A percentile compares a stretch with the other conserved stretches of the same genome.
Evolutionary conservation across 2,329 filamentous ascomycete genomes (phyloP).

Genomic region (Pseudovirgaria hyperparasitica): DNA sequence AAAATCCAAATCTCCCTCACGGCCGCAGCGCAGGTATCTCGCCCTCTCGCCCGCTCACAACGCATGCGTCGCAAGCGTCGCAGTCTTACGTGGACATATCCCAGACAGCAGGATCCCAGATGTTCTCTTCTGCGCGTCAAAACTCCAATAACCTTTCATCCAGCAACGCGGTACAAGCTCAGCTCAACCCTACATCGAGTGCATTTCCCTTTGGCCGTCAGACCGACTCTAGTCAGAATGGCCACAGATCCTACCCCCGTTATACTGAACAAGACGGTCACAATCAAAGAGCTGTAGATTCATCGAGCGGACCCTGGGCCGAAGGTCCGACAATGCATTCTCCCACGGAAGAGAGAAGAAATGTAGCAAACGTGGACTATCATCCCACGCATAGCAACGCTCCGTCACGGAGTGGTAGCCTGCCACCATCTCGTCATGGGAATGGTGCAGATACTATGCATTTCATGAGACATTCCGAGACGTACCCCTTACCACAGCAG

Average conservation of each 20-base stretch:
- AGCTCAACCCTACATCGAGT: slow-evolving; percentile 18
- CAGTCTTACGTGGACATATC: slow-evolving; percentile 19
- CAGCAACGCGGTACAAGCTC: slow-evolving; percentile 15
- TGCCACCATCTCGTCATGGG: slow-evolving; percentile 45
- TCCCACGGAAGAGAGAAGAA: slow-evolving; percentile 29
- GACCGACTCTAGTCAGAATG: slow-evolving; percentile 17
- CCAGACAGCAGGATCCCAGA: slow-evolving; percentile 16
- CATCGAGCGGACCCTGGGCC: slow-evolving; percentile 19
- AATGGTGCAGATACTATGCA: slow-evolving; percentile 27
- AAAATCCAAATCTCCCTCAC: slow-evolving; percentile 16
- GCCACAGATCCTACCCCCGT: slow-evolving; percentile 21
- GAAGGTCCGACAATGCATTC: slow-evolving; percentile 24
- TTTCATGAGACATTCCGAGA: slow-evolving; percentile 18
- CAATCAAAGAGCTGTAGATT: slow-evolving; percentile 14
- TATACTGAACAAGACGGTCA: slow-evolving; percentile 16
- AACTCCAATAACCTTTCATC: no score
- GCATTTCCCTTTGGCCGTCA: slow-evolving; percentile 19
- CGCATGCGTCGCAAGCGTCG: slow-evolving; percentile 20
- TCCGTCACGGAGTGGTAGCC: slow-evolving; percentile 40
- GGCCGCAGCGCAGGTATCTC: slow-evolving; percentile 22
- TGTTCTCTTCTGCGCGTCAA: no score
- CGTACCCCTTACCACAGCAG: slow-evolving; percentile 15
- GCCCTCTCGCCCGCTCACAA: slow-evolving; percentile 23
- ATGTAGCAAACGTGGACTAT: slow-evolving; percentile 29
- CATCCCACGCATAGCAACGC: slow-evolving; percentile 31